A percentile compares a stretch with the other conserved stretches of the same genome.
Evolutionary conservation across 768 basidiomycete genomes (phyloP).

Genomic region (Lenzites betulinus): DNA sequence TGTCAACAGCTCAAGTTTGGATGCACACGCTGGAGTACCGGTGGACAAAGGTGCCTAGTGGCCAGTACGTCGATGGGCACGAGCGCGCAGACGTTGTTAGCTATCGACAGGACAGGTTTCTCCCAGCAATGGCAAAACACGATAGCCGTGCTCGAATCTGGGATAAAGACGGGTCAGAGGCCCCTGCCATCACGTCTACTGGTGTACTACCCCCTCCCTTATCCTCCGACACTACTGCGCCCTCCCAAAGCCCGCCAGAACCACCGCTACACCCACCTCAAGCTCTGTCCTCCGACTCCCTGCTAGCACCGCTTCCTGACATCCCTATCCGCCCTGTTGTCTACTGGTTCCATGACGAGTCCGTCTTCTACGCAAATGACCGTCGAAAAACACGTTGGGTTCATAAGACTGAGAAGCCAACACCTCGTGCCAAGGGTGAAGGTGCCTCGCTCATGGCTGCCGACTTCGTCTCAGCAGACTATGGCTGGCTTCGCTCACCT

Average conservation of each 20-base stretch:
- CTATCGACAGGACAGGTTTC: slow-evolving; percentile 33
- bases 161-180: slow-evolving; percentile 6
- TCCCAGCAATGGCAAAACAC: slow-evolving; percentile 18
- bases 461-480: slow-evolving; percentile 37
- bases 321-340: slow-evolving; percentile 7
- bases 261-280: too few species aligned
- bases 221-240: too few species aligned
- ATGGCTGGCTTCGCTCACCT: slow-evolving; percentile 30
- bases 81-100: slow-evolving; percentile 39
- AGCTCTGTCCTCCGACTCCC: neutral
- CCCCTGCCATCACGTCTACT: too few species aligned
- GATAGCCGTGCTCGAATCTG: neutral
- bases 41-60: slow-evolving; percentile 32
- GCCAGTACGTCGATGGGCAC: slow-evolving; percentile 42
- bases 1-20: slow-evolving; percentile 41
- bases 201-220: too few species aligned
- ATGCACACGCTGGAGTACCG: slow-evolving; percentile 38
- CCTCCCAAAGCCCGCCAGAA: neutral
- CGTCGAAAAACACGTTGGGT: slow-evolving; percentile 32
- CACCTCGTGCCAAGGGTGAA: slow-evolving; percentile 41
- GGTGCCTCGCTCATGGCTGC: slow-evolving; percentile 42
- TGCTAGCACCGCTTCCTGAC: neutral
- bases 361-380: slow-evolving; percentile 47
- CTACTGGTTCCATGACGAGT: too few species aligned
- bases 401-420: slow-evolving; percentile 29